These are phyloP conservation scores for Teunomyces cretensis DNA, from an alignment of 805 yeast species.

Conservation along the genomic window DNA sequence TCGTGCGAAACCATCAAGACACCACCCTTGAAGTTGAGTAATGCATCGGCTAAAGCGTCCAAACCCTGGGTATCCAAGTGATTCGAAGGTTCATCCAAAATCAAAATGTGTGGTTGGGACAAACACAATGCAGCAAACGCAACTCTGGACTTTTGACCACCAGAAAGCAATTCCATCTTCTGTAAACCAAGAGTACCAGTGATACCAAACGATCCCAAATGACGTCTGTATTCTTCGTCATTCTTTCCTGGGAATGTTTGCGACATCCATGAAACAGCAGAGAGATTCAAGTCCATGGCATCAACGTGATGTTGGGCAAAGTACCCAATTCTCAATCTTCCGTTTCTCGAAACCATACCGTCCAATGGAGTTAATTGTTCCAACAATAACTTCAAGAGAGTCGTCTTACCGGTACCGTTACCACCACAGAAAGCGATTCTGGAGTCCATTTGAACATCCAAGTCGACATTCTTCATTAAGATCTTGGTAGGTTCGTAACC, in stretches of 20 bases:
- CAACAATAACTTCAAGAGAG: slow-evolving; percentile 82
- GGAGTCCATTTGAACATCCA: slow-evolving; percentile 90
- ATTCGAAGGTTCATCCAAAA: slow-evolving; percentile 96
- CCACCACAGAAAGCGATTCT: slow-evolving; percentile 98
- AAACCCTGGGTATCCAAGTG: slow-evolving; percentile 98
- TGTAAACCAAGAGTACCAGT: slow-evolving; percentile 93
- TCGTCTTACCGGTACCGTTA: slow-evolving; percentile 98
- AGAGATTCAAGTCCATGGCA: slow-evolving; percentile 82
- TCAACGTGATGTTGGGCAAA: slow-evolving; percentile 99
- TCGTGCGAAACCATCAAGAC: slow-evolving; percentile 98
- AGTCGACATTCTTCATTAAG: slow-evolving; percentile 72
- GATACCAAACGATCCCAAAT: slow-evolving; percentile 94
- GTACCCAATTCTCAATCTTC: slow-evolving; percentile 89
- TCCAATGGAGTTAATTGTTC: slow-evolving; percentile 69
- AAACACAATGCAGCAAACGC: slow-evolving; percentile 96
- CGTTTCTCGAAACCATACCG: slow-evolving; percentile 80
- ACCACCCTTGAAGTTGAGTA: slow-evolving; percentile 89
- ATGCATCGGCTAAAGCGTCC: slow-evolving; percentile 91
- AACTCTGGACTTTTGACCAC: slow-evolving; percentile 98
- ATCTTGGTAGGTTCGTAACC: slow-evolving; percentile 72
- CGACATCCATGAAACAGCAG: slow-evolving; percentile 95
- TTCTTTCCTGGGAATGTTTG: slow-evolving; percentile 85
- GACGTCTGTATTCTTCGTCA: slow-evolving; percentile 96
- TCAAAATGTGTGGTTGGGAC: slow-evolving; percentile 83
- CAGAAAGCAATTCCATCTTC: slow-evolving; percentile 84